phyloP scores from a whole-genome alignment of 2,329 filamentous ascomycete genomes.

The Lojkania enalia region DNA sequence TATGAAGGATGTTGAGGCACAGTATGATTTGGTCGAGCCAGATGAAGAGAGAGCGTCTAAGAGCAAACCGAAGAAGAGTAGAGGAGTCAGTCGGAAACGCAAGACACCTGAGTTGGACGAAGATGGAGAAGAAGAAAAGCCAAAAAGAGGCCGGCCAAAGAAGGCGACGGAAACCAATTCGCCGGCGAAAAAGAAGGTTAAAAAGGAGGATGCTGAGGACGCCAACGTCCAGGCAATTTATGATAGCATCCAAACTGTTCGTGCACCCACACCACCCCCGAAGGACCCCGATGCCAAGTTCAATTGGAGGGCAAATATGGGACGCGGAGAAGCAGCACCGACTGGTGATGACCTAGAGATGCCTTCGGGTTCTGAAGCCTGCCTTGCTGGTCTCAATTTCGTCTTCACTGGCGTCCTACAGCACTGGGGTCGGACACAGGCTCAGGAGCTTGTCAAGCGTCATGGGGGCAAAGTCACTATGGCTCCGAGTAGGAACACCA shows the following conservation, averaged over 20 bases:
- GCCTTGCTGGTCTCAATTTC: constrained; percentile 84
- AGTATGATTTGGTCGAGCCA: constrained; percentile 51
- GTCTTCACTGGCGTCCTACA: constrained; percentile 92
- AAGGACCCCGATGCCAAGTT: constrained; percentile 72
- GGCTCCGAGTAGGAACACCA: constrained; percentile 89
- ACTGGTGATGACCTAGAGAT: constrained; percentile 67
- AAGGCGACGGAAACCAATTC: constrained; percentile 50
- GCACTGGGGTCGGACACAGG: constrained; percentile 81
- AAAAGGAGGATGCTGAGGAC: constrained; percentile 71
- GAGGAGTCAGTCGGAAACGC: constrained; percentile 53
- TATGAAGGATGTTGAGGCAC: constrained; percentile 55
- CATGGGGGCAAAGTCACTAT: constrained; percentile 90
- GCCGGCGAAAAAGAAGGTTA: constrained; percentile 58
- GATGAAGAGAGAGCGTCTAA: constrained; percentile 47
- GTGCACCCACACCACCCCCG: constrained; percentile 80
- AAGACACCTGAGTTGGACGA: constrained; percentile 59
- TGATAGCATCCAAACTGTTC: constrained; percentile 80
- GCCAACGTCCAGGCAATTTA: constrained; percentile 80
- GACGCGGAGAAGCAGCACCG: constrained; percentile 63
- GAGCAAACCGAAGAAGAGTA: constrained; percentile 45
- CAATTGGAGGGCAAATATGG: constrained; percentile 65
- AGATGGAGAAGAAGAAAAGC: constrained; percentile 59
- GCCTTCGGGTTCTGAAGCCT: constrained; percentile 84
- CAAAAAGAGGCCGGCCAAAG: constrained; percentile 59
- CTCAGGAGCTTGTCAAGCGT: constrained; percentile 81